Evolutionary conservation across 177 flowering plant species (phyloP).

Genomic region (Vitis hybrid): DNA sequence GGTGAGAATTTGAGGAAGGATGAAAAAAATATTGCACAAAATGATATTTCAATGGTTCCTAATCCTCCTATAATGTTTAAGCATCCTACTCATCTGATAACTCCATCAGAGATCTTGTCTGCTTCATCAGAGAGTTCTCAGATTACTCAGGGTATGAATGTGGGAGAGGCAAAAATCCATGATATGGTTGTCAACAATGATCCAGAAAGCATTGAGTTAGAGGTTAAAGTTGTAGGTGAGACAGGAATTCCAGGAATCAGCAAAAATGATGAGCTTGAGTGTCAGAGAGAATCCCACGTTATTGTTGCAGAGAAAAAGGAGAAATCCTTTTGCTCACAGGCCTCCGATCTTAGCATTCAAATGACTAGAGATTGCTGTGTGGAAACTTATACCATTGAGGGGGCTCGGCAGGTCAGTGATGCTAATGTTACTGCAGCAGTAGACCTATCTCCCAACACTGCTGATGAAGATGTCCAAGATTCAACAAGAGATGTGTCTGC

Average conservation of each 20-base stretch:
- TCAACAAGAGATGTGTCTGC: slow-evolving; percentile 32
- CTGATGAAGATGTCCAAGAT: slow-evolving; percentile 39
- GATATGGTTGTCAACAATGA: slow-evolving; percentile 52
- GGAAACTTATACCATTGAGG: slow-evolving; percentile 41
- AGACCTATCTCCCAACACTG: slow-evolving; percentile 29
- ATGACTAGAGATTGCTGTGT: slow-evolving; percentile 56
- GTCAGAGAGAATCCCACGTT: slow-evolving; percentile 31
- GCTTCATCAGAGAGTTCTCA: slow-evolving; percentile 57
- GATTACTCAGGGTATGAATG: slow-evolving; percentile 34
- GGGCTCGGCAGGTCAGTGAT: slow-evolving; percentile 39
- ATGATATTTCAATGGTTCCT: slow-evolving; percentile 39
- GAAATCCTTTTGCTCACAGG: slow-evolving; percentile 71
- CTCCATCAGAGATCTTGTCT: slow-evolving; percentile 79
- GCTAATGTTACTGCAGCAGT: slow-evolving; percentile 26
- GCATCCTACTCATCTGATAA: slow-evolving; percentile 79
- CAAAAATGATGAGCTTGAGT: slow-evolving; percentile 30
- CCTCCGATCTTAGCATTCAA: slow-evolving; percentile 56
- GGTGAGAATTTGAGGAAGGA: slow-evolving; percentile 40
- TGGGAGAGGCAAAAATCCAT: slow-evolving; percentile 47
- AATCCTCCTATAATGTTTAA: slow-evolving; percentile 49
- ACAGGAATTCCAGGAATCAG: slow-evolving; percentile 28
- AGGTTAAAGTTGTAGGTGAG: slow-evolving; percentile 82
- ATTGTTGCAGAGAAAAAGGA: slow-evolving; percentile 44
- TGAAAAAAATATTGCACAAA: slow-evolving; percentile 37
- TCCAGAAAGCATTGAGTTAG: slow-evolving; percentile 51